Base-by-base conservation (phyloP, 441 rosid genomes). In the Gossypium lobatum region DNA sequence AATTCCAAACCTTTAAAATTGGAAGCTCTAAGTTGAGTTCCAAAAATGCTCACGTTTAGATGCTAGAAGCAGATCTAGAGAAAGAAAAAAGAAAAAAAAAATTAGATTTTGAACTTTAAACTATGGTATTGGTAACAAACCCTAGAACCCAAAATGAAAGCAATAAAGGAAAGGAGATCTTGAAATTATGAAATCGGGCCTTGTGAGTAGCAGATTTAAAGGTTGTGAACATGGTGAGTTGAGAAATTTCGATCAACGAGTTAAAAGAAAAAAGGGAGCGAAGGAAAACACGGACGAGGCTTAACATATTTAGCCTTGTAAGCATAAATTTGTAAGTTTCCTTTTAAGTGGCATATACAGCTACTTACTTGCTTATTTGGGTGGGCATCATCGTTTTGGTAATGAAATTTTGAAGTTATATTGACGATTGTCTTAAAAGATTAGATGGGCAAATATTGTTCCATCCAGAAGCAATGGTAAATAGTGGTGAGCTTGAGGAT, bases 181-280 rank as follows among this genome's bases (percentile, higher is more conserved):
- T 67, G 72, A 65, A 80, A 61, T 67, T 16, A 80, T 8, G 70
- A 69, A 79, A 83, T 80, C 39, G 57, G 16, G 14, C 20, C 64
- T 39, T 28, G 61, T 0, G 39, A 42, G 13, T 65, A 31, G 57
- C 63, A 78, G 85, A 85, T 87, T 87, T 80, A 14, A 73, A 77
- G 57, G 65, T 34, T 18, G 25, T 1, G 69, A n/a, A 11, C 28
- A 39, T 16, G 0, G 31, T 64, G 28, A 18, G 28, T 6, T 26
- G 17, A 64, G 67, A 4, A 18, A 18, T 62, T 28, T 17, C 6
- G 81, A 81, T 75, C 84, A 80, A 75, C 78, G 46, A 71, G 72
- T 59, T 69, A 39, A 16, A 2, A 55, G 57, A 2, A 26, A 11
- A 39, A 28, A 52, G 1, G 1, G 8, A 34, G 37, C 1, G 39